phyloP scores from a whole-genome alignment of 139 green algal genomes.

The Micractinium conductrix region DNA sequence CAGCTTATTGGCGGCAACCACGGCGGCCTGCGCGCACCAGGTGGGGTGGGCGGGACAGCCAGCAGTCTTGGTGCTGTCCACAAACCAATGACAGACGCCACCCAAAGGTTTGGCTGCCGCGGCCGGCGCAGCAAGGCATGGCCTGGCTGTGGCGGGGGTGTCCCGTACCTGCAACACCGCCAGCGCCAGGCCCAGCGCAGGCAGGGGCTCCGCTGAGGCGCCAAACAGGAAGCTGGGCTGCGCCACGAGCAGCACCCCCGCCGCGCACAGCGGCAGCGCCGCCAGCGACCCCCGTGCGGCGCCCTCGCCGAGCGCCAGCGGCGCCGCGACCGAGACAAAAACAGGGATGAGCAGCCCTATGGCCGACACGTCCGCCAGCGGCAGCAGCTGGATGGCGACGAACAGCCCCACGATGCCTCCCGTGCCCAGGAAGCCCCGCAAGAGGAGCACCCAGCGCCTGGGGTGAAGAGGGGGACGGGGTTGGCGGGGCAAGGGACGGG shows the following conservation, averaged over 20 bases:
- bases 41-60: too few species aligned
- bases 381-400: slow-evolving; percentile 31
- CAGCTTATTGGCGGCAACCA: too few species aligned
- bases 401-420: slow-evolving; percentile 2
- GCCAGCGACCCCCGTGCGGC: not conserved
- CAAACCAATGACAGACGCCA: not conserved
- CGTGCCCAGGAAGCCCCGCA: slow-evolving; percentile 38
- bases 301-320: slow-evolving; percentile 2
- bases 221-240: slow-evolving; percentile 42
- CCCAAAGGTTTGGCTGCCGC: too few species aligned
- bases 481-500: not conserved
- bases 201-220: not conserved
- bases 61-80: not conserved
- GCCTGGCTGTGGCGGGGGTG: too few species aligned
- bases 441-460: slow-evolving; percentile 23
- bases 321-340: slow-evolving; percentile 27
- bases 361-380: slow-evolving; percentile 43
- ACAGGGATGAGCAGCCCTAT: slow-evolving; percentile 46
- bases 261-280: slow-evolving; percentile 41
- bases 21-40: too few species aligned
- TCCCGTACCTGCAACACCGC: not conserved
- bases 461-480: too few species aligned
- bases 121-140: not conserved
- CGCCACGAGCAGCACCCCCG: slow-evolving; percentile 44
- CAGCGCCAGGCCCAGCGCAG: not conserved